phyloP scores from a whole-genome alignment of 768 basidiomycete genomes.

The Termitomyces sp. region DNA sequence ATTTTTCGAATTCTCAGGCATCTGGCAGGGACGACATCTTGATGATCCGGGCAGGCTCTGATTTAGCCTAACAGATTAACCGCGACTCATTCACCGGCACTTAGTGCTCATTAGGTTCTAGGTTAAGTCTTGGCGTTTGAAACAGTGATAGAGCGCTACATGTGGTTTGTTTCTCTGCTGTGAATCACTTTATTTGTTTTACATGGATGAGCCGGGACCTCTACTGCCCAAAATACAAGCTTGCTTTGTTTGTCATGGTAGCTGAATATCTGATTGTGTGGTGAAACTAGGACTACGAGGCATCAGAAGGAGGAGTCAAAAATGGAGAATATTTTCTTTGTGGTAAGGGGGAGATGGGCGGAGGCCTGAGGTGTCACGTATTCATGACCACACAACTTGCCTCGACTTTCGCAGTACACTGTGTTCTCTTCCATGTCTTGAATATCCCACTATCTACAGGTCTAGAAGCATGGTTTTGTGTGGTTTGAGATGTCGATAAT shows the following conservation, averaged over 20 bases:
- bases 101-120: background rate
- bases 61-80: background rate
- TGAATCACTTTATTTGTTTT: background rate
- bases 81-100: background rate
- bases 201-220: background rate
- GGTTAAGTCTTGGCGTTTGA: background rate
- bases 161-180: background rate
- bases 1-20: background rate
- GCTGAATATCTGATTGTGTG: too few relatives aligned
- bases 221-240: too few relatives aligned
- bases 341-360: background rate
- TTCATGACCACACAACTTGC: constrained; percentile 7
- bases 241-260: too few relatives aligned
- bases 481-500: background rate
- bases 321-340: constrained; percentile 85
- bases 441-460: background rate
- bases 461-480: background rate
- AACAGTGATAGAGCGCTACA: background rate
- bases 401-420: background rate
- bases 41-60: background rate
- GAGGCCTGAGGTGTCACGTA: constrained; percentile 15
- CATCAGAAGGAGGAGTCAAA: constrained; percentile 56
- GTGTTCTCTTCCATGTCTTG: background rate
- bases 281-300: constrained; percentile 47
- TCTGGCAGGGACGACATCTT: background rate